phyloP scores from a whole-genome alignment of 1,139 yeast species.

The Pichia sp. region DNA sequence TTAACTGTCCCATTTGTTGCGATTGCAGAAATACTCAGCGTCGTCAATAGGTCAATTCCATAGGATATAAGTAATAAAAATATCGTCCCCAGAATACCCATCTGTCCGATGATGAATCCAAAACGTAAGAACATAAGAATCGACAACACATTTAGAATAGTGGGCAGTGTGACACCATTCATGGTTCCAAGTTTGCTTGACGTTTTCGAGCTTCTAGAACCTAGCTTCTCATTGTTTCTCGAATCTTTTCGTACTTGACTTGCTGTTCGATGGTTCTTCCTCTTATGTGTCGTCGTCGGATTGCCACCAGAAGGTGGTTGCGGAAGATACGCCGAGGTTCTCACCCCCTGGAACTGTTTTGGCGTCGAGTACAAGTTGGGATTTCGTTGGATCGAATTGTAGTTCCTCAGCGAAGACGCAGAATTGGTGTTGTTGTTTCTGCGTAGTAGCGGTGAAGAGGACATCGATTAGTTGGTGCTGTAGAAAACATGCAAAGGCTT shows the following conservation, averaged over 20 bases:
- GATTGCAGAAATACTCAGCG: constrained; percentile 70
- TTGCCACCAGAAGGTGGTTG: neutral
- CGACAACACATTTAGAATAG: constrained; percentile 67
- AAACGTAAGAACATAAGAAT: constrained; percentile 76
- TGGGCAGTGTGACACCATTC: constrained; percentile 75
- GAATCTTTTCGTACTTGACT: neutral
- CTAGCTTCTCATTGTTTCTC: neutral
- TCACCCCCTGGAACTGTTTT: neutral
- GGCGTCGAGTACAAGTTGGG: neutral
- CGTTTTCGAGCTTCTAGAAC: neutral
- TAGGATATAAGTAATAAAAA: constrained; percentile 57
- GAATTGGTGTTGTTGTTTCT: constrained; percentile 3
- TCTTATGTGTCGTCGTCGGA: neutral
- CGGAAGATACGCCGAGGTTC: constrained; percentile 3
- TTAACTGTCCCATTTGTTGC: constrained; percentile 79
- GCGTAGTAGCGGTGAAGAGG: constrained; percentile 9
- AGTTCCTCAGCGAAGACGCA: constrained; percentile 7
- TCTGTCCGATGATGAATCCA: constrained; percentile 74
- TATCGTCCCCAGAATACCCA: constrained; percentile 66
- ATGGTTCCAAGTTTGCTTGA: constrained; percentile 58
- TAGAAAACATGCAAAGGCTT: neutral
- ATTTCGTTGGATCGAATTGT: constrained; percentile 6
- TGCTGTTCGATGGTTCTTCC: neutral
- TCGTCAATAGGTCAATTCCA: constrained; percentile 61
- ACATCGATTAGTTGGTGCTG: constrained; percentile 2